Evolutionary conservation across 805 yeast genomes (phyloP), one percentile per base, ranked within the genome.

Genomic region (Middelhovenomyces tepae): DNA sequence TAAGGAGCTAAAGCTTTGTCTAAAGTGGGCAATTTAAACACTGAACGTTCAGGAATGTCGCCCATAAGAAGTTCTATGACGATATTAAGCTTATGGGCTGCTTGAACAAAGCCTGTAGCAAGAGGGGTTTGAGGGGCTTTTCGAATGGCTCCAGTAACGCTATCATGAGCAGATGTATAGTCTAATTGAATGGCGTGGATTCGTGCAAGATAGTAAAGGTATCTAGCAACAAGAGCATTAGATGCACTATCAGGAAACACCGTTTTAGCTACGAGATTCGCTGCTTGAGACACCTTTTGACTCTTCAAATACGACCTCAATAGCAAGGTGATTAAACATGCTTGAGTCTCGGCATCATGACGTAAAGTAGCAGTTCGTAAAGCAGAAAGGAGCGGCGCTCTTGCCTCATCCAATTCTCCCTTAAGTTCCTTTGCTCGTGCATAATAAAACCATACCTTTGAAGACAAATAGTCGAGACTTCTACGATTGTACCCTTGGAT

Each of bases 11-110:
- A 67, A 3, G 81, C 68, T 32, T 67, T 65, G 43, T 73, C 75
- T 49, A 75, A 61, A 28, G 64, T 60, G 10, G 72, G 61, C 50
- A 82, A 80, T 46, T 74, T 73, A 67, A 91, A 91, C 22, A 73
- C 71, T 31, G 85, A 69, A 44, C 93, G 67, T 49, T 85, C 95
- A 11, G 98, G 98, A 45, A 91, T 79, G 48, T 91, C 98, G 38
- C 99, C 98, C 74, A 89, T 87, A 48, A 91, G 73, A 51, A 91
- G 67, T 61, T 91, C 95, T 48, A 91, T 83, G 38, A 87, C 69
- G 41, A 89, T 81, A 53, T 75, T 80, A 46, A 91, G 71, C 62
- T 91, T 91, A 45, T 87, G 76, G 3, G 95, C 91, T 33, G 82
- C 74, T 59, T 87, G 95, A 43, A 86, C 57, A 56, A 91, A 91